Base-by-base conservation (phyloP, 164 flowering plant species). In the Chloranthus sessilifolius region DNA sequence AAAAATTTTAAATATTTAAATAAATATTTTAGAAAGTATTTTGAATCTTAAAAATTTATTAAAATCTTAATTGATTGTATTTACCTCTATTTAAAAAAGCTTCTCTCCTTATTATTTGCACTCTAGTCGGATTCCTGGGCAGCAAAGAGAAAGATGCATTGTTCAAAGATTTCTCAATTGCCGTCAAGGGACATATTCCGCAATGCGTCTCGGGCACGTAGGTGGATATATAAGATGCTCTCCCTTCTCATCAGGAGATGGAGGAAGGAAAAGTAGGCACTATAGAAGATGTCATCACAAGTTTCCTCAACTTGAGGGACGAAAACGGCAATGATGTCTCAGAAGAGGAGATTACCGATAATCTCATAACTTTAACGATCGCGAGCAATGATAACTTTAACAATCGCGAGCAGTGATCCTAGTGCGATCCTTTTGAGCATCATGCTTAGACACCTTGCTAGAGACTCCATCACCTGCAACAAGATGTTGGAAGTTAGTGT, bases 301-400 rank as follows among this genome's bases (percentile, higher is more conserved):
- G 41, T 31, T 37, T 67, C 29, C 30, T 67, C 2, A 28, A n/a
- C n/a, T 16, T 53, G 46, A 61, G 63, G 53, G 56, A 66, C 31
- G 66, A 61, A 45, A 55, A 43, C 23, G 60, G 38, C 3, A 22
- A 61, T 16, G 50, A 22, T 21, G 14, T 66, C 11, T n/a, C 34
- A 5, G 66, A 67, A 10, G 55, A 52, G 21, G 66, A 57, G 40
- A 61, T 61, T 1, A 26, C 50, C 25, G 65, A 61, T 36, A 53
- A 47, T 15, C 20, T 66, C 21, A 16, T 66, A 14, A 7, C 52
- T 4, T 4, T 66, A 29, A 48, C 62, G 3, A 47, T 66, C 29
- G 66, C 68, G n/a, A 58, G 67, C 44, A 60, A 62, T 45, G 67
- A 63, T 27, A 53, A n/a, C n/a, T n/a, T n/a, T n/a, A n/a, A n/a